Percentiles rank a stretch among this genome's conserved stretches.
Conservation (phyloP, 352 stramenopile species). For the Phytopythium montanum region DNA sequence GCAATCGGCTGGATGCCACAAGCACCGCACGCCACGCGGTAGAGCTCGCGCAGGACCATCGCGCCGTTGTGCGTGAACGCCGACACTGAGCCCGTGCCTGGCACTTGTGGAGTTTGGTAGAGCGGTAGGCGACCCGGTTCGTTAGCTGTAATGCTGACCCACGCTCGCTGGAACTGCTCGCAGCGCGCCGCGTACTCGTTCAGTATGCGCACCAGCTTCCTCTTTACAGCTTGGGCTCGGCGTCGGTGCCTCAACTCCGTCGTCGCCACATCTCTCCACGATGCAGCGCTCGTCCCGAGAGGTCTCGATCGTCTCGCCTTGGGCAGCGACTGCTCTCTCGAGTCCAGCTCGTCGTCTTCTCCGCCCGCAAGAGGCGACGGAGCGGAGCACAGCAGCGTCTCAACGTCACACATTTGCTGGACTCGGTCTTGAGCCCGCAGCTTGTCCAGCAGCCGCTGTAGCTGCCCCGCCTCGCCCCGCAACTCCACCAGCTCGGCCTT, state of each 20-base stretch:
- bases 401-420: neutral
- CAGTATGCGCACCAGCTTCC: neutral
- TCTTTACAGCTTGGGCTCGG: neutral
- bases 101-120: neutral
- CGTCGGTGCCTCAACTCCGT: neutral
- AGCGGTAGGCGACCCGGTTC: neutral
- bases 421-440: neutral
- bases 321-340: neutral
- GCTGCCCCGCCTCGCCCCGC: neutral
- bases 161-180: neutral
- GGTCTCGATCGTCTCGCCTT: neutral
- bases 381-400: neutral
- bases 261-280: conserved; percentile 3
- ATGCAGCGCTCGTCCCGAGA: neutral
- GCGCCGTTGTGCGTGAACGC: conserved; percentile 6
- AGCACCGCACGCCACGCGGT: neutral
- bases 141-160: neutral
- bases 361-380: conserved; percentile 1
- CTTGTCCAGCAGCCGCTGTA: neutral
- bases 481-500: conserved; percentile 5
- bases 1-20: neutral
- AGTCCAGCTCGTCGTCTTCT: neutral
- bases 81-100: neutral
- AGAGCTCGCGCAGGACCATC: conserved; percentile 4
- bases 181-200: neutral